Evolutionary conservation across 1,284 basidiomycete species (phyloP).

Genomic region (Porogramme epimiltina): DNA sequence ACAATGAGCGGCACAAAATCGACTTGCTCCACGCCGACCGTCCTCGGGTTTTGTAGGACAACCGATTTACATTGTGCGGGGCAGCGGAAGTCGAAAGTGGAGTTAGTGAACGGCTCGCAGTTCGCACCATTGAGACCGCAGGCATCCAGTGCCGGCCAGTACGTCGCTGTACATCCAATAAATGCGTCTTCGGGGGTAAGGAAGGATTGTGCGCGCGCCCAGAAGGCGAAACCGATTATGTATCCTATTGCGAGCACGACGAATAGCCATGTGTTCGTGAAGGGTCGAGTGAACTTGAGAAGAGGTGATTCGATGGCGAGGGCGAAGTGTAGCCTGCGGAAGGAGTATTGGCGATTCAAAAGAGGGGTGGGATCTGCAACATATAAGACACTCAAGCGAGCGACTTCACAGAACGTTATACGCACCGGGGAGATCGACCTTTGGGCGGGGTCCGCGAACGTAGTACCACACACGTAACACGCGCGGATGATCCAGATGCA

Average conservation of each 20-base stretch:
- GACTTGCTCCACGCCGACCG: slow-evolving; percentile 70
- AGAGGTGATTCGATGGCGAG: slow-evolving; percentile 57
- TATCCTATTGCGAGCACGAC: slow-evolving; percentile 59
- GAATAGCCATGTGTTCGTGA: slow-evolving; percentile 58
- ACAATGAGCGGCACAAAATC: slow-evolving; percentile 79
- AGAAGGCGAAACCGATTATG: slow-evolving; percentile 73
- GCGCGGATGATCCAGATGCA: slow-evolving; percentile 26
- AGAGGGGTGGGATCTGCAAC: slow-evolving; percentile 54
- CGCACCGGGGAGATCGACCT: slow-evolving; percentile 57
- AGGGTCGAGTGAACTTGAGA: slow-evolving; percentile 48
- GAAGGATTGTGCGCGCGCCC: slow-evolving; percentile 73
- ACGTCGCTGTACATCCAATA: slow-evolving; percentile 69
- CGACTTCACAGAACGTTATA: slow-evolving; percentile 9
- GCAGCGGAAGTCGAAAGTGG: slow-evolving; percentile 77
- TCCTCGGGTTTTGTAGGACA: slow-evolving; percentile 75
- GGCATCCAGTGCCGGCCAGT: slow-evolving; percentile 68
- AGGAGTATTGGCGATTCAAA: slow-evolving; percentile 48
- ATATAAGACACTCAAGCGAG: background rate
- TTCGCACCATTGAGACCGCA: slow-evolving; percentile 76
- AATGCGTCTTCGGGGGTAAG: slow-evolving; percentile 63
- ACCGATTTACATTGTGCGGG: slow-evolving; percentile 73
- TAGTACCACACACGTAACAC: slow-evolving; percentile 38
- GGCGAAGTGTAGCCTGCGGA: slow-evolving; percentile 39
- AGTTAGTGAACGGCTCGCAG: slow-evolving; percentile 70
- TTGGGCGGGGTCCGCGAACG: slow-evolving; percentile 62